Evolutionary conservation across 495 filamentous ascomycete genomes (phyloP), one percentile per base, ranked within the genome.

Genomic region (Monascus purpureus): DNA sequence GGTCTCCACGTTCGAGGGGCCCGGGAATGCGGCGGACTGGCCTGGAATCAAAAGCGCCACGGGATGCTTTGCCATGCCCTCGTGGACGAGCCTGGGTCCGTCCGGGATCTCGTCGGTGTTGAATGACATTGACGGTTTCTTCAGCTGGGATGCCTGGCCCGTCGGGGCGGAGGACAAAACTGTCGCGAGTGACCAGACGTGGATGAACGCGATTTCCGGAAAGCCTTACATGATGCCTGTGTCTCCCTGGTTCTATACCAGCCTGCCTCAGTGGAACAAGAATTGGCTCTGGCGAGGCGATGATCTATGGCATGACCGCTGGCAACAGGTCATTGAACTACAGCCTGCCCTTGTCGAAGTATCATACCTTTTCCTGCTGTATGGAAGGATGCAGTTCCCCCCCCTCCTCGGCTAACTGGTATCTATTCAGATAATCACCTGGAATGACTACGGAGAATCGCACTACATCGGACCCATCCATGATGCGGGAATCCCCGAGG

Each of bases 161-260:
- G 55, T 67, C 4, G 71, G 73, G 12, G 57, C 68, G 2, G 46
- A 54, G 1, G 56, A 65, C 19, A 78, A 75, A 49, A 55, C 56
- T 2, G 61, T 58, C 1, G 50, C 51, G 12, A 60, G 61, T 16
- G 80, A 85, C 39, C 37, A 49, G 13, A 50, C 57, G 0, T 83
- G 73, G 53, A 57, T 61, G 23, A 46, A 56, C 7, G 53, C 50
- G 12, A 50, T 70, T 8, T 47, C 41, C 6, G 65, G 61, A 1
- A 81, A 81, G 50, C 59, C 72, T 4, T 86, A 75, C 53, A 84
- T 86, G 80, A 83, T 83, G 80, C 69, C 72, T 11, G 72, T 82
- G 9, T 75, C 76, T 11, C 80, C 80, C 1, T 83, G 76, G 72
- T 84, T 85, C 50, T 87, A 79, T 40, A 66, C 63, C 45, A 76